Evolutionary conservation across 176 grass and related monocot species (phyloP), one percentile per base, ranked within the genome.

Genomic region (Triticum aestivum): DNA sequence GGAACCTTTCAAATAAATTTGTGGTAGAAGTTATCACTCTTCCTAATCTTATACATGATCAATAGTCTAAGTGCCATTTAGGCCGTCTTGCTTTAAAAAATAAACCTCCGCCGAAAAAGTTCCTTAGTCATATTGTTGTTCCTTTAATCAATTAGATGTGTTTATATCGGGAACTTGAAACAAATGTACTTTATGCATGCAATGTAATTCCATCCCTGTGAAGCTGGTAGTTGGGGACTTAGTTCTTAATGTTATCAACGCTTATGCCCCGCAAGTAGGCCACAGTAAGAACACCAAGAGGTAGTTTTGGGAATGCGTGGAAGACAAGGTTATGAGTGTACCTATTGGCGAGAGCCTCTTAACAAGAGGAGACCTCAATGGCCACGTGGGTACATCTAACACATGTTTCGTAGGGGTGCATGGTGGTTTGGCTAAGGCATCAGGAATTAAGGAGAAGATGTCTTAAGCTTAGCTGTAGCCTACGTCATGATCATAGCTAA

Each of bases 181-280:
- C 6, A 30, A 73, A 83, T 11, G 1, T 86, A 81, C 51, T 86
- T 61, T 34, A 39, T 68, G 58, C 56, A 81, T 44, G 24, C 77
- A 77, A 54, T 72, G 20, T 35, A 68, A 90, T 62, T 75, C 47
- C 47, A 62, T 62, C 59, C 59, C 9, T 9, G n/a, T 62, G 13
- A 62, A 62, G 59, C 8, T 62, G 59, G 59, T 62, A 62, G 20
- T 62, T 62, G 20, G 21, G 59, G 59, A 62, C 59, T 62, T 24
- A 24, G 59, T 62, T 62, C 3, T 62, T 23, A 24, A 62, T 62
- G 20, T 62, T 62, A 62, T 62, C 21, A 62, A 8, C 20, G 47
- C 47, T 13, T 51, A 51, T 51, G 47, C 47, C 47, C 47, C 13
- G 47, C 47, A 51, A 51, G 47, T 52, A 17, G 49, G 14, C 14